A percentile compares a stretch with the other conserved stretches of the same genome.
Evolutionary conservation across 2,329 filamentous ascomycete species (phyloP).

Genomic region (Verticillium klebahnii): DNA sequence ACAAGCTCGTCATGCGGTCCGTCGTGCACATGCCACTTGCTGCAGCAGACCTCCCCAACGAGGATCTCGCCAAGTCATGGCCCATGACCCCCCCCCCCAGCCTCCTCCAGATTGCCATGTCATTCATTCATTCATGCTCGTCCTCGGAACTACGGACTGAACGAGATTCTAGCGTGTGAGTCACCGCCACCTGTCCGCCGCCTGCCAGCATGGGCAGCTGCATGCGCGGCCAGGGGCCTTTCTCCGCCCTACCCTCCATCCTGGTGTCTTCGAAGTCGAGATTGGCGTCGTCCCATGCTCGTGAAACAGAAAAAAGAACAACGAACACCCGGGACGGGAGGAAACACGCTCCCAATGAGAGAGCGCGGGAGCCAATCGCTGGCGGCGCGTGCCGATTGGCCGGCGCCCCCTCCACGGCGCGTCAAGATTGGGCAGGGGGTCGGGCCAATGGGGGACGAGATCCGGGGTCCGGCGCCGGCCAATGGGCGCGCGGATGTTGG

Average conservation of each 20-base stretch:
- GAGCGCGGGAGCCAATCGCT: not conserved
- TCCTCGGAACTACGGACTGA: not conserved
- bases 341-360: not conserved
- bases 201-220: not conserved
- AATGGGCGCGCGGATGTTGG: not conserved
- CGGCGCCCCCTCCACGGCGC: conserved; percentile 6
- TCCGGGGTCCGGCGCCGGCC: not conserved
- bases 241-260: not conserved
- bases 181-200: not conserved
- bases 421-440: conserved; percentile 10
- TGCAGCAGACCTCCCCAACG: not conserved
- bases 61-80: not conserved
- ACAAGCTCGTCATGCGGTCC: not conserved
- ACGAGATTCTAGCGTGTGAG: not conserved
- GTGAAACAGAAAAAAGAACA: not conserved
- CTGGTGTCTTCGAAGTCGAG: not conserved
- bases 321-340: not conserved
- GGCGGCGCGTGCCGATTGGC: conserved; percentile 9
- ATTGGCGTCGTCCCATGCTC: not conserved
- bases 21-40: not conserved
- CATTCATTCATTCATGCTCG: not conserved
- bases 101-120: not conserved
- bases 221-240: not conserved
- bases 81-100: not conserved
- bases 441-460: not conserved